Evolutionary conservation across 2,329 filamentous ascomycete genomes (phyloP), one percentile per base, ranked within the genome.

Genomic region (Didymella segeticola): DNA sequence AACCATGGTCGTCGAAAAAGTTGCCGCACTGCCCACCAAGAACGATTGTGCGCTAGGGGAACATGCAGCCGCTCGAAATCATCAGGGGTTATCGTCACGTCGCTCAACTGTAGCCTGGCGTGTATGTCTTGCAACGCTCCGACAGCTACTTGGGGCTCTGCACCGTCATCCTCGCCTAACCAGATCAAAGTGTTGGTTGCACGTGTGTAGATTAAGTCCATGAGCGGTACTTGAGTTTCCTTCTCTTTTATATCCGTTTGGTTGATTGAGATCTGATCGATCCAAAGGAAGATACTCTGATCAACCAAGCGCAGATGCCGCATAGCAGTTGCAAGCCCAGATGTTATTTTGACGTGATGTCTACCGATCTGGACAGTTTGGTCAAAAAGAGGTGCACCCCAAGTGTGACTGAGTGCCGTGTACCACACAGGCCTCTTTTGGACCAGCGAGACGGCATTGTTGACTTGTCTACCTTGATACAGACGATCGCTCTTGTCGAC

Each of bases 161-260:
- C 50, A 3, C 33, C 58, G 6, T 57, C 56, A 1, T 63, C 62
- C 11, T 66, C 60, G 17, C 66, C 66, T 7, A 70, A 47, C 67
- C 67, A 70, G 23, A 70, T 62, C n/a, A 66, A 29, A 1, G 65
- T 67, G n/a, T 62, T 67, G 1, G 63, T 63, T 11, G 68, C 66
- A 33, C 65, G 55, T 7, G 46, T 57, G 20, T 70, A 69, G 7
- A 70, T 60, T 41, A 54, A 23, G 5, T 53, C 56, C 68, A 69
- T 70, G 10, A 69, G 25, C 1, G 67, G 62, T 9, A 69, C 63
- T 38, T 69, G 66, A 20, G 60, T 43, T 30, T 52, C 60, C 41
- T 68, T 69, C 20, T 70, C 66, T n/a, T 46, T 20, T 0, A 31
- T 31, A 23, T 68, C 57, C n/a, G 37, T 20, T 31, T 69, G 65